Base-by-base conservation (phyloP, 495 filamentous ascomycete species). In the Thermothielavioides terrestris region DNA sequence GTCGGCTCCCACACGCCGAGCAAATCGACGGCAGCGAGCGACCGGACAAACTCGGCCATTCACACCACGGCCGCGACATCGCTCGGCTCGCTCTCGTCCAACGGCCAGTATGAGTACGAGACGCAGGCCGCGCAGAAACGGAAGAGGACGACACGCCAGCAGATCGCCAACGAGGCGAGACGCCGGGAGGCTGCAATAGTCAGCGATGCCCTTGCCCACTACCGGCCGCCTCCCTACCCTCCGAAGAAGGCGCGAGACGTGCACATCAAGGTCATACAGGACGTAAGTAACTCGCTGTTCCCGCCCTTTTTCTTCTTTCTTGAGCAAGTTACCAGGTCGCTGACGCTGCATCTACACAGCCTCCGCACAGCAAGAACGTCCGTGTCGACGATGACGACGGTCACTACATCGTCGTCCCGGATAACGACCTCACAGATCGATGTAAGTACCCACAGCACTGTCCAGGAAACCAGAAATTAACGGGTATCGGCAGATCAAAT, bases 201-300 rank as follows among this genome's bases (percentile, higher is more conserved):
- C 38, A 76, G 77, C 20, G 85, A 90, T 68, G 79, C 84, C 28
- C 89, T 84, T 53, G 74, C 79, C 44, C 82, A 72, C 52, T 97
- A 98, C 58, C 72, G 85, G 22, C 89, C 90, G 17, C 92, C 91
- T 15, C 82, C 88, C 2, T 83, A 84, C 50, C 91, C 89, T 9
- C 83, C 85, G 18, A 88, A 92, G 71, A 98, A 98, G 67, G 85
- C 89, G 8, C 82, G 82, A 56, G 92, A 98, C 49, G 89, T 98
- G 3, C 77, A 83, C 49, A 92, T 97, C 49, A 81, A 83, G 31
- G 80, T 86, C 6, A 72, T 94, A 23, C 72, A 72, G 50, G 91
- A 95, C 74, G 92, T 98, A 76, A 77, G 91, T 76, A 9, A 42
- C 12, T 26, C 11, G 22, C 5, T 50, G 25, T 17, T 49, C 21